A percentile compares a stretch with the other conserved stretches of the same genome.
phyloP scores from a whole-genome alignment of 352 stramenopile genomes.

The Pythium scleroteichum region DNA sequence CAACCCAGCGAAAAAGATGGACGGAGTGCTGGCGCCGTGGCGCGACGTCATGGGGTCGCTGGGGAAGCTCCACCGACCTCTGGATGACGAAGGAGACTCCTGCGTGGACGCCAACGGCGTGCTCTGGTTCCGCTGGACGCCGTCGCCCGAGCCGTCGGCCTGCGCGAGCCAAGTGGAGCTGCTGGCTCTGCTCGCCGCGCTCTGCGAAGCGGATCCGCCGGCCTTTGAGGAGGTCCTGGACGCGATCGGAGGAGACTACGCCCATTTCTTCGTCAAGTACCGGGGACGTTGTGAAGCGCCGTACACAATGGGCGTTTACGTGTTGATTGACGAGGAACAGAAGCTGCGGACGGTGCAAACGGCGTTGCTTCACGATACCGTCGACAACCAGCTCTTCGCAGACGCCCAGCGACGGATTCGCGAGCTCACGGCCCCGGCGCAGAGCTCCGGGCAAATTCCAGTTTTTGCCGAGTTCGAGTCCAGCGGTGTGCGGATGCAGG shows the following conservation, averaged over 20 bases:
- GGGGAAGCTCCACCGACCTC: constrained; percentile 5
- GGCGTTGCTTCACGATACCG: neutral
- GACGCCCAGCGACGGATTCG: neutral
- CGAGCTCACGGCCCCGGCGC: neutral
- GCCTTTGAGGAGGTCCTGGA: neutral
- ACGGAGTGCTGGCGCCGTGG: constrained; percentile 1
- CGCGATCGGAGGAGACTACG: neutral
- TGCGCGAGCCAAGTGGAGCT: constrained; percentile 3
- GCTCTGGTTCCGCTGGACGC: constrained; percentile 18
- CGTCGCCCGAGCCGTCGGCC: too few relatives aligned
- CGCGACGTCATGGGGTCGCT: neutral
- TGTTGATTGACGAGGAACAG: constrained; percentile 3
- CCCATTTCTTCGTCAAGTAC: constrained; percentile 2
- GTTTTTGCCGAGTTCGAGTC: constrained; percentile 1
- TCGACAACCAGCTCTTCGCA: neutral
- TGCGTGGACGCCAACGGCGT: constrained; percentile 11
- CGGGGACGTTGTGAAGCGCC: constrained; percentile 4
- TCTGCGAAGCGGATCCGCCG: neutral
- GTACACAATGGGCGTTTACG: constrained; percentile 10
- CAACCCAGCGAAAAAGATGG: neutral
- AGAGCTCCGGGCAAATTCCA: neutral
- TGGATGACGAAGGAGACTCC: constrained; percentile 13
- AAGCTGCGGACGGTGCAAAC: neutral
- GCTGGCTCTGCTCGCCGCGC: constrained; percentile 3
- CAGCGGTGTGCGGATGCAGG: neutral